phyloP scores from a whole-genome alignment of 306 rosid genomes.

The Cucumis sativus region DNA sequence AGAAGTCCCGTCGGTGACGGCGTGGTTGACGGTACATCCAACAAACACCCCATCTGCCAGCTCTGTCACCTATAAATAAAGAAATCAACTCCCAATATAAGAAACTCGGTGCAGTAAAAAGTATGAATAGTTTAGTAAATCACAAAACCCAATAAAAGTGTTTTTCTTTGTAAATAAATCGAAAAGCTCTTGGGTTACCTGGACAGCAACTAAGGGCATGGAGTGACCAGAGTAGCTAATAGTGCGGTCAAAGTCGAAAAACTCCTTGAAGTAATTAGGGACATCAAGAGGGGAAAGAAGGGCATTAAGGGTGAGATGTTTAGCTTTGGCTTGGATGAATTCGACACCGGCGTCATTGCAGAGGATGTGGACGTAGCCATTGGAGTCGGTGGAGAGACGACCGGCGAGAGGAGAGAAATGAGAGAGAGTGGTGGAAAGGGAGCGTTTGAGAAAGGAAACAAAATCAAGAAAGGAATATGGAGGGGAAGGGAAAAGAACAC shows the following conservation, averaged over 20 bases:
- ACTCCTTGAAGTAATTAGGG: constrained; percentile 5
- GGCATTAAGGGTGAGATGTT: not conserved
- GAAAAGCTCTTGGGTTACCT: not conserved
- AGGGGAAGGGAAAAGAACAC: constrained; percentile 4
- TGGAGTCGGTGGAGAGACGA: constrained; percentile 2
- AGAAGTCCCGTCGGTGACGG: constrained; percentile 16
- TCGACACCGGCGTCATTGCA: constrained; percentile 12
- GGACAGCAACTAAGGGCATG: constrained; percentile 1
- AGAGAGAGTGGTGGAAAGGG: constrained; percentile 14
- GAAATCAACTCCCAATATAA: too few species aligned
- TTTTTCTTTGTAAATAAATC: too few species aligned
- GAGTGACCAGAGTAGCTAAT: constrained; percentile 14
- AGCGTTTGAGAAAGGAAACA: not conserved
- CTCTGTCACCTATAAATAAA: constrained; percentile 2
- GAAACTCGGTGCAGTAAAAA: too few species aligned
- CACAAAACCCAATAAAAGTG: too few species aligned
- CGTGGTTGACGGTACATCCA: constrained; percentile 15
- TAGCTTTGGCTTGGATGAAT: not conserved
- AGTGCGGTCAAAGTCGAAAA: constrained; percentile 6
- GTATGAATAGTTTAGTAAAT: too few species aligned
- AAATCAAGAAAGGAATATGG: not conserved
- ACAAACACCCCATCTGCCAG: constrained; percentile 11
- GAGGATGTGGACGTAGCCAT: constrained; percentile 7
- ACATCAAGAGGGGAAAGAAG: constrained; percentile 2
- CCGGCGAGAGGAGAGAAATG: constrained; percentile 16